Conservation (phyloP, 345 rosid genomes). For the Euphorbia peplus region DNA sequence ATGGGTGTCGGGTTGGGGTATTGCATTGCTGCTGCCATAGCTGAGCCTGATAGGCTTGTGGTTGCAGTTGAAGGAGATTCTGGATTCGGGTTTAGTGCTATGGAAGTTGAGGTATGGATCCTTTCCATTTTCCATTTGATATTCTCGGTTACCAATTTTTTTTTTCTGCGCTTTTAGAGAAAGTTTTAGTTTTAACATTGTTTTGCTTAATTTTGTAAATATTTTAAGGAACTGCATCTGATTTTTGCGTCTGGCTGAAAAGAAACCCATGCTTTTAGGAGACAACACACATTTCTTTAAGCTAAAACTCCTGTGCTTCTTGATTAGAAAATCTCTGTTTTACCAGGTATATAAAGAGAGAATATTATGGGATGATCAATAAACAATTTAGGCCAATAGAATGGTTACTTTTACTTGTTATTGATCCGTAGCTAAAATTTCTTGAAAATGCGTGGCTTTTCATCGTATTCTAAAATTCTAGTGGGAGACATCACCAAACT, state of each 20-base stretch:
- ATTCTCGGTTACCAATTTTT: no score
- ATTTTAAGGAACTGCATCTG: neutral
- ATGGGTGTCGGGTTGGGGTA: slow-evolving; percentile 99
- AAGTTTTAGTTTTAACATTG: no score
- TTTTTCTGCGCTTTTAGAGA: no score
- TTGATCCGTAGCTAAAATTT: neutral
- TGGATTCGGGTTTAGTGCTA: slow-evolving; percentile 96
- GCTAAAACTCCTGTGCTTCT: neutral
- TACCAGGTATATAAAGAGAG: neutral
- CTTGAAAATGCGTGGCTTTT: neutral
- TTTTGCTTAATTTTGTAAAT: neutral
- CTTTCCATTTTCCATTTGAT: no score
- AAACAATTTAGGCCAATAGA: neutral
- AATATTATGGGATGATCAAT: neutral
- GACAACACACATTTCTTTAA: neutral
- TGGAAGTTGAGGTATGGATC: slow-evolving; percentile 85
- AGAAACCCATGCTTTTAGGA: neutral
- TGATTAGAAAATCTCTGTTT: neutral
- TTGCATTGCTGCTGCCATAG: slow-evolving; percentile 97
- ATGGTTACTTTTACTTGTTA: neutral
- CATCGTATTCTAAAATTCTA: neutral
- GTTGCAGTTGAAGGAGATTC: slow-evolving; percentile 99
- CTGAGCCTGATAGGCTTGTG: slow-evolving; percentile 78
- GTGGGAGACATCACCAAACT: neutral
- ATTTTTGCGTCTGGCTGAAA: neutral